Evolutionary conservation across 495 filamentous ascomycete genomes (phyloP), one percentile per base, ranked within the genome.

Genomic region (Penicillium maclennaniae): DNA sequence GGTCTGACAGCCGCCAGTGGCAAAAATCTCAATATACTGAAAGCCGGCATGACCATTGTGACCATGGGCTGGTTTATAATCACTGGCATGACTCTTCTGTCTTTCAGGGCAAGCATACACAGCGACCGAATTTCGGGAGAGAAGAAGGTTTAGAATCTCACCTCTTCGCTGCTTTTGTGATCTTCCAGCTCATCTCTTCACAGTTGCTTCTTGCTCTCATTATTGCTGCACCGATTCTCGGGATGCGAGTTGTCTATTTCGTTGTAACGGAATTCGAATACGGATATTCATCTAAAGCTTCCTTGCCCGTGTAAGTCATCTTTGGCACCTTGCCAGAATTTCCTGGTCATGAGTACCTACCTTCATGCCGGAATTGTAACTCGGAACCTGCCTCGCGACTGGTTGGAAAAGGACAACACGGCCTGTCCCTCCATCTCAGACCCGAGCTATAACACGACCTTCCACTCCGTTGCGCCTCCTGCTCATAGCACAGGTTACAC

Each of bases 281-380:
- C 23, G 23, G 23, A 23, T 23, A 2, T 23, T 23, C 23, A 16
- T 48, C 45, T 25, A 20, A 34, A 17, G 34, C 38, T 12, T 23
- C 40, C 31, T 19, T 63, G 25, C 46, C 53, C 6, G 53, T 55
- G 6, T 38, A 44, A 14, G 53, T 57, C 6, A 52, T 63, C 36
- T 53, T 63, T 28, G 56, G 56, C 15, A 51, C 44, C 0, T 1
- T 63, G 12, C 53, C 60, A 1, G 60, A 63, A 47, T 63, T 56
- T 20, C 47, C 47, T 63, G 16, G 40, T 49, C 15, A 57, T 60
- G 56, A 56, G 56, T 16, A 43, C 8, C 23, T 63, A 54, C 38
- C n/a, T 60, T 15, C 37, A 42, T 23, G 56, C 20, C 15, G 56
- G 56, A 0, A 23, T 62, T 10, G 31, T 56, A 12, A 59, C 56